Percentiles rank a stretch among this genome's conserved stretches.
Evolutionary conservation across 352 stramenopile genomes (phyloP).

Genomic region (Globisporangium spiculum): DNA sequence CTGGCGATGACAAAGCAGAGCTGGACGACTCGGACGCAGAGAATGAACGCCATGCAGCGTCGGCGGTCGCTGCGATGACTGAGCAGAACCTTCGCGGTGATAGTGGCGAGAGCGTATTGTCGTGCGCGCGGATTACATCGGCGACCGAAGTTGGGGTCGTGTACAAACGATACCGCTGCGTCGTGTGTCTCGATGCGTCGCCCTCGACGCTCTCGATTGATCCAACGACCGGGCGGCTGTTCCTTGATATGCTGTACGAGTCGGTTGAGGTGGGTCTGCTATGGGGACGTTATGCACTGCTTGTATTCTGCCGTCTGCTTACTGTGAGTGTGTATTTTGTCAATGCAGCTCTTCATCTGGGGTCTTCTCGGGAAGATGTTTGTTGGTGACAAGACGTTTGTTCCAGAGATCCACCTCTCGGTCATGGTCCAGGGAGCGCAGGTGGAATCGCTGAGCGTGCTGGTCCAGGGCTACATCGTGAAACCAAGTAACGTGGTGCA

Average conservation of each 20-base stretch:
- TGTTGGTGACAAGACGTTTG: constrained; percentile 44
- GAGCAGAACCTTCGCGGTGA: constrained; percentile 2
- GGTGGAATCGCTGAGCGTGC: constrained; percentile 76
- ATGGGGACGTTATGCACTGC: background rate
- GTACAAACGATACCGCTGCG: constrained; percentile 78
- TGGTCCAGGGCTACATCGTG: constrained; percentile 81
- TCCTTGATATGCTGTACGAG: constrained; percentile 80
- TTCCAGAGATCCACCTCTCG: constrained; percentile 72
- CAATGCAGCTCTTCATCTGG: constrained; percentile 65
- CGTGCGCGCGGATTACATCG: constrained; percentile 35
- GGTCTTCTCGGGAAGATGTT: constrained; percentile 58
- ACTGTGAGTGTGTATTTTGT: background rate
- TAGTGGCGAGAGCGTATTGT: constrained; percentile 17
- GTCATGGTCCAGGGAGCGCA: constrained; percentile 78
- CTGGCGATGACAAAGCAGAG: constrained; percentile 2
- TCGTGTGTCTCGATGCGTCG: constrained; percentile 82
- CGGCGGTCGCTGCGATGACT: constrained; percentile 7
- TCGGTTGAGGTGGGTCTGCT: constrained; percentile 41
- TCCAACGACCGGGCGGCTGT: constrained; percentile 58
- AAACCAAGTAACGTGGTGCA: constrained; percentile 45
- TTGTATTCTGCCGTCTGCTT: background rate
- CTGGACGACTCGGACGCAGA: background rate
- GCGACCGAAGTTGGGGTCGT: constrained; percentile 50
- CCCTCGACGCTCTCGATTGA: constrained; percentile 85
- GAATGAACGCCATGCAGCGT: constrained; percentile 5